Conservation (phyloP, 2,329 filamentous ascomycete genomes). For the Blastomyces gilchristii region DNA sequence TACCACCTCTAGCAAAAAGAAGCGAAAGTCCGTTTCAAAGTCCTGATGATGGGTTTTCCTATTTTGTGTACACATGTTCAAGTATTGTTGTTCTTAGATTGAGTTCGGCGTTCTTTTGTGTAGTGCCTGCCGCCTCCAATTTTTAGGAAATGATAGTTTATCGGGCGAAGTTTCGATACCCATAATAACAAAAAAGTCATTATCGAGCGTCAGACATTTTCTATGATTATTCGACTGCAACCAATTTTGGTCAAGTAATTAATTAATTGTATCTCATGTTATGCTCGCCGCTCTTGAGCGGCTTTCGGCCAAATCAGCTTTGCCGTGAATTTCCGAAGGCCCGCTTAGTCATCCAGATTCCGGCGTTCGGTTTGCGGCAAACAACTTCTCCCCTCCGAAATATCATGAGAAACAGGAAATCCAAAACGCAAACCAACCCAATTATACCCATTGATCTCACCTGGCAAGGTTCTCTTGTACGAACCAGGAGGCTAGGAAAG, state of each 20-base stretch:
- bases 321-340: constrained; percentile 7
- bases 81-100: constrained; percentile 18
- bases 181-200: constrained; percentile 18
- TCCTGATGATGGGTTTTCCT: constrained; percentile 21
- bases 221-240: constrained; percentile 1
- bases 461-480: background rate
- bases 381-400: constrained; percentile 2
- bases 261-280: no score
- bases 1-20: constrained; percentile 25
- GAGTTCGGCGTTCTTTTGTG: background rate
- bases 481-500: background rate
- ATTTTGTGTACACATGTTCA: constrained; percentile 15
- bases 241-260: constrained; percentile 23
- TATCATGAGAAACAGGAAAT: background rate
- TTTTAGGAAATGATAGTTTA: constrained; percentile 2
- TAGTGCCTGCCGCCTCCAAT: background rate
- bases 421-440: background rate
- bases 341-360: constrained; percentile 4
- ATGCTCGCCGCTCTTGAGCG: no score
- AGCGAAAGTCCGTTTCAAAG: constrained; percentile 32
- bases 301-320: background rate
- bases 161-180: constrained; percentile 17
- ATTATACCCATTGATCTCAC: background rate
- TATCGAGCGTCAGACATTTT: background rate
- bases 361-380: background rate